Evolutionary conservation across 768 basidiomycete genomes (phyloP).

Genomic region (Suillus brevipes): DNA sequence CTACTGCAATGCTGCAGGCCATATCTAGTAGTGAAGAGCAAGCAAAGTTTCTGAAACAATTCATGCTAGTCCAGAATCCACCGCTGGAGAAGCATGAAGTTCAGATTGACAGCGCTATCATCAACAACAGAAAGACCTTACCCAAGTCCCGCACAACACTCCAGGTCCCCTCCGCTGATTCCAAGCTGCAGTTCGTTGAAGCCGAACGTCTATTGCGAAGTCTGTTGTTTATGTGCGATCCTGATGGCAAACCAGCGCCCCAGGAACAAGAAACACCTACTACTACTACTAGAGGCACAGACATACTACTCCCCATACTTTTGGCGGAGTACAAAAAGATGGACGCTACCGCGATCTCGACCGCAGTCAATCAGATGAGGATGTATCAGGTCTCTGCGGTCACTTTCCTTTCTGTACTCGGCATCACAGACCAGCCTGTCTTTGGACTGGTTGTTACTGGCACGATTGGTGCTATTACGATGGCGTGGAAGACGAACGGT

Average conservation of each 20-base stretch:
- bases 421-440: conserved; percentile 1
- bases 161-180: background rate
- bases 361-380: background rate
- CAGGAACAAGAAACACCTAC: background rate
- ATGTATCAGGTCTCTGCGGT: background rate
- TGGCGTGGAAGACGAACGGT: background rate
- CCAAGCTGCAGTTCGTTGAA: no score
- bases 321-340: background rate
- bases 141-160: background rate
- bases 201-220: background rate
- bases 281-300: background rate
- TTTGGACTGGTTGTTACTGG: conserved; percentile 2
- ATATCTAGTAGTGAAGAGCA: background rate
- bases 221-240: background rate
- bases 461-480: background rate
- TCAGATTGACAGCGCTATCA: no score
- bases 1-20: no score
- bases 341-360: background rate
- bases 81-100: no score
- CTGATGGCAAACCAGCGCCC: background rate
- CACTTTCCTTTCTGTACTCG: background rate
- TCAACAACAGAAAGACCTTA: no score
- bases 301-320: background rate
- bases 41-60: background rate
- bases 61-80: background rate